Conservation (phyloP, 2,329 filamentous ascomycete genomes). For the Aspergillus oerlinghausenensis region DNA sequence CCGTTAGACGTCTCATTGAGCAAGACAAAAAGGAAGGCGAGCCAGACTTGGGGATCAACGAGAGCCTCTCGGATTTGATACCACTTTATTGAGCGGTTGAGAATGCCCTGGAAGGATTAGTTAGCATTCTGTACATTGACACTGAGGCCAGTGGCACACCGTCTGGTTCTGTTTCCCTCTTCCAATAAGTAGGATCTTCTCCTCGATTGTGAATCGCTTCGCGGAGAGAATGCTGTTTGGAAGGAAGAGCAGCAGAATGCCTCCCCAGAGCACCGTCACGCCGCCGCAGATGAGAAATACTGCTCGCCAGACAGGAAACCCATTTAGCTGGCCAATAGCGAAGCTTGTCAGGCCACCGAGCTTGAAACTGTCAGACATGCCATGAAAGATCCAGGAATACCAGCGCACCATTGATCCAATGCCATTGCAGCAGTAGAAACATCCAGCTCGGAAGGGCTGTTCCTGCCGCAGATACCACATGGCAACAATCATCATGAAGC, state of each 20-base stretch:
- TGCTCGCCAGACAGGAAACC: conserved; percentile 42
- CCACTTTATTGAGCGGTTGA: conserved; percentile 46
- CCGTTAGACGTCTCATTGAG: conserved; percentile 51
- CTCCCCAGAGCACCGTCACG: conserved; percentile 41
- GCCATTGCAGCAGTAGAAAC: conserved; percentile 42
- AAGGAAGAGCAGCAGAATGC: conserved; percentile 38
- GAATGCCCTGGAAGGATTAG: conserved; percentile 31
- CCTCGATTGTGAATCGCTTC: conserved; percentile 40
- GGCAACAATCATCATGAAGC: conserved; percentile 49
- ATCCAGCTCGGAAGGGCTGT: conserved; percentile 45
- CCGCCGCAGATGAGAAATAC: conserved; percentile 46
- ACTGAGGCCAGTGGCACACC: neutral
- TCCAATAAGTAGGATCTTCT: conserved; percentile 42
- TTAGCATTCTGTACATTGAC: neutral
- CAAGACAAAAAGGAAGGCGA: conserved; percentile 44
- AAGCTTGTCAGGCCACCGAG: conserved; percentile 24
- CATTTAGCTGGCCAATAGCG: conserved; percentile 40
- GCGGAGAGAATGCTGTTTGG: conserved; percentile 42
- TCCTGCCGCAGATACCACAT: conserved; percentile 48
- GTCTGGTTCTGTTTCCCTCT: conserved; percentile 23
- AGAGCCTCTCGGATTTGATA: conserved; percentile 48
- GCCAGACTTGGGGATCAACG: conserved; percentile 43
- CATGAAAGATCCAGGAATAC: neutral
- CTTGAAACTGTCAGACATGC: neutral
- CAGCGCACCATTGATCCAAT: conserved; percentile 30